These are phyloP conservation scores for Talaromyces ruber DNA, from an alignment of 495 filamentous ascomycete genomes.

Conservation along the genomic window DNA sequence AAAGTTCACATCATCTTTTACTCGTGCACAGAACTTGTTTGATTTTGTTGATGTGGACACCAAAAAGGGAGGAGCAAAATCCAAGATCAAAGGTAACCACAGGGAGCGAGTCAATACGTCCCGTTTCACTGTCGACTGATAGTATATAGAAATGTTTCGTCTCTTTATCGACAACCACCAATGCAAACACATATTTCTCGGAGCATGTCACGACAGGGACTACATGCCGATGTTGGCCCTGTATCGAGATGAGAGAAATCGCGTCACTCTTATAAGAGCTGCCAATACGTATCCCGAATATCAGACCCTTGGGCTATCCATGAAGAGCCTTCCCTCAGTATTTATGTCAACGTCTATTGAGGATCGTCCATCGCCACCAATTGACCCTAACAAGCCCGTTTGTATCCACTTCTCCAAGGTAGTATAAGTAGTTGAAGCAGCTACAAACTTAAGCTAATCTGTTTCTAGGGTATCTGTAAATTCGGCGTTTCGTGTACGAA, in stretches of 20 bases:
- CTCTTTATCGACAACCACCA: conserved; percentile 50
- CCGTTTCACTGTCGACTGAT: neutral
- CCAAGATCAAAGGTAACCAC: conserved; percentile 52
- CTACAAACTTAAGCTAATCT: neutral
- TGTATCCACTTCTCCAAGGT: conserved; percentile 7
- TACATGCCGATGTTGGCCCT: conserved; percentile 49
- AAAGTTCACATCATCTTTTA: conserved; percentile 50
- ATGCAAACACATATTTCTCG: conserved; percentile 61
- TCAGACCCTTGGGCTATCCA: conserved; percentile 23
- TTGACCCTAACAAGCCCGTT: neutral
- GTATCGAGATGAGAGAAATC: conserved; percentile 32
- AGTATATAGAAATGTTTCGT: conserved; percentile 40
- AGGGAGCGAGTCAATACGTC: neutral
- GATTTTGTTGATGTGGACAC: conserved; percentile 56
- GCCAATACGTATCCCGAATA: conserved; percentile 30
- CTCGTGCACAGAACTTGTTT: conserved; percentile 47
- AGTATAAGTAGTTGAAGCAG: neutral
- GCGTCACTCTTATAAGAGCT: conserved; percentile 46
- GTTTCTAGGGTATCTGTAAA: neutral
- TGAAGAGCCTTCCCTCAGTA: conserved; percentile 34
- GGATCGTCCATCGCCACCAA: conserved; percentile 6
- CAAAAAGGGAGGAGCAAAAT: conserved; percentile 51
- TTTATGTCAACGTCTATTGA: conserved; percentile 29
- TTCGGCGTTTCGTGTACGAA: neutral
- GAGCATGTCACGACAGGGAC: conserved; percentile 52